These are phyloP conservation scores for Hanseniaspora lachancei DNA, from an alignment of 805 yeast species.

Conservation along the genomic window DNA sequence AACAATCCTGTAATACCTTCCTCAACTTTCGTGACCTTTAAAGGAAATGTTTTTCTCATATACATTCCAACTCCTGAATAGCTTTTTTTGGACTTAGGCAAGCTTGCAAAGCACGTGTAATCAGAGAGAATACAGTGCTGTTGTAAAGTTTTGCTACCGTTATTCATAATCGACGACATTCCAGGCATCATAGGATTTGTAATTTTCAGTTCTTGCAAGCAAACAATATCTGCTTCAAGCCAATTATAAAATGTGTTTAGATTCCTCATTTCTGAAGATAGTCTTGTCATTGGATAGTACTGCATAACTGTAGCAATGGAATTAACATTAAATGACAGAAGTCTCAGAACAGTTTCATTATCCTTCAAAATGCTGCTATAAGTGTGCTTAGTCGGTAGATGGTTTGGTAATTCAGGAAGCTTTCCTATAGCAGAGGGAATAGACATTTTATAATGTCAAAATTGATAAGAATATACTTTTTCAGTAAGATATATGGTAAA, in stretches of 20 bases:
- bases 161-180: background rate
- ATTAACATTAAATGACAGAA: constrained; percentile 69
- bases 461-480: too few relatives aligned
- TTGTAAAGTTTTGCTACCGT: constrained; percentile 14
- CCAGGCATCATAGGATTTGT: constrained; percentile 31
- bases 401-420: background rate
- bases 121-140: constrained; percentile 40
- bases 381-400: constrained; percentile 2
- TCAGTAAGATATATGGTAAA: too few relatives aligned
- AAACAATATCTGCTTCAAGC: constrained; percentile 60
- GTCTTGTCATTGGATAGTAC: constrained; percentile 70
- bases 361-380: constrained; percentile 5
- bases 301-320: constrained; percentile 70
- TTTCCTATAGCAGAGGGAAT: too few relatives aligned
- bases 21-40: constrained; percentile 61
- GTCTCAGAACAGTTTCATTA: constrained; percentile 26
- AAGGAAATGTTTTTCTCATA: constrained; percentile 38
- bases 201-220: constrained; percentile 76
- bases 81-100: constrained; percentile 61
- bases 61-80: constrained; percentile 88
- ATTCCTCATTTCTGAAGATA: constrained; percentile 20
- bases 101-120: constrained; percentile 51
- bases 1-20: constrained; percentile 77
- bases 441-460: too few relatives aligned
- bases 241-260: constrained; percentile 34